Conservation (phyloP, 1,284 basidiomycete species). For the Boletus semigastroideus region DNA sequence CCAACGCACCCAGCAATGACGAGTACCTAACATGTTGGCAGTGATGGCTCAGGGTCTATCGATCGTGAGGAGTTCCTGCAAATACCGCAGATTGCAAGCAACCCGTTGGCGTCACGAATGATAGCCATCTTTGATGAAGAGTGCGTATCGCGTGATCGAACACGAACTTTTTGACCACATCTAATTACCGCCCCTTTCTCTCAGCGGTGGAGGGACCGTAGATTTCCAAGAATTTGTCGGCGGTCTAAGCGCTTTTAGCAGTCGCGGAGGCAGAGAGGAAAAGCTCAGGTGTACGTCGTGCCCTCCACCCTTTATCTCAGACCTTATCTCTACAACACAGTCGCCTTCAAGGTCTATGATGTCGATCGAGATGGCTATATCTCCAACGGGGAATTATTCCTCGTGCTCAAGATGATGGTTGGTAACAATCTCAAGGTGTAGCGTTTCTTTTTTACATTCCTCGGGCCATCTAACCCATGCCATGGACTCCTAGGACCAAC, state of each 20-base stretch:
- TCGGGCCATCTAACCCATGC: background rate
- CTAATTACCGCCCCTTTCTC: background rate
- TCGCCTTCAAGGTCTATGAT: constrained; percentile 99
- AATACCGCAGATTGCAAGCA: constrained; percentile 98
- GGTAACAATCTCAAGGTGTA: constrained; percentile 94
- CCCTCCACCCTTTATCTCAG: constrained; percentile 12
- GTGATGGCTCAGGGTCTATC: constrained; percentile 95
- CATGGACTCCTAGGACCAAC: constrained; percentile 72
- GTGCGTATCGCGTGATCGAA: constrained; percentile 49
- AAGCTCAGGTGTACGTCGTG: constrained; percentile 86
- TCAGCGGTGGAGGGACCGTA: constrained; percentile 93
- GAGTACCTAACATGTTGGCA: constrained; percentile 29
- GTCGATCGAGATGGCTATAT: constrained; percentile 97
- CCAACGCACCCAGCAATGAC: background rate
- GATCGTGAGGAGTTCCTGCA: constrained; percentile 98
- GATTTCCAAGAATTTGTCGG: constrained; percentile 99
- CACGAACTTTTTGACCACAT: background rate
- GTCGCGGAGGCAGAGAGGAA: constrained; percentile 93
- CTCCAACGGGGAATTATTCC: constrained; percentile 98
- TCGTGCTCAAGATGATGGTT: constrained; percentile 99
- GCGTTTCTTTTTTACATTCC: background rate
- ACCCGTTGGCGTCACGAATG: constrained; percentile 95
- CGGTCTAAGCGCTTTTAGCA: constrained; percentile 95
- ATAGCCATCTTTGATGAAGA: constrained; percentile 99
- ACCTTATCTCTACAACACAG: constrained; percentile 40